Percentiles rank a stretch among this genome's conserved stretches.
Conservation (phyloP, 768 basidiomycete species). For the Leccinum disarticulatum region DNA sequence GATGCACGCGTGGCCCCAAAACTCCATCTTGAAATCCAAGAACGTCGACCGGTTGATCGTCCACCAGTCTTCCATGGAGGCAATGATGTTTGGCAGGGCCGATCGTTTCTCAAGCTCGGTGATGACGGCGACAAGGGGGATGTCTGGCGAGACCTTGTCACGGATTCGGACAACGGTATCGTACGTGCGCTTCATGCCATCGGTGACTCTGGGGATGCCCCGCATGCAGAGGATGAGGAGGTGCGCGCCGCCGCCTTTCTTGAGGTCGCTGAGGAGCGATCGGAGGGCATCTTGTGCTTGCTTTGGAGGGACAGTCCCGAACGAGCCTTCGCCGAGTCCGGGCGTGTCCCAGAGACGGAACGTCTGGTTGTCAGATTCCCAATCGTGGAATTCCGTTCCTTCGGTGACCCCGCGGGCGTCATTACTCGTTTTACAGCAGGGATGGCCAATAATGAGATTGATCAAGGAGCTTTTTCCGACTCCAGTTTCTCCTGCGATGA, state of each 20-base stretch:
- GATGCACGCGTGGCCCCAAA: not conserved
- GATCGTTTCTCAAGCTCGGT: not conserved
- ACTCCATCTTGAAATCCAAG: not conserved
- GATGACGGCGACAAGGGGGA: not conserved
- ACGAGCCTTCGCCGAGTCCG: slow-evolving; percentile 16
- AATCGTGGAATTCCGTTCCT: slow-evolving; percentile 20
- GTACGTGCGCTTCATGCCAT: not conserved
- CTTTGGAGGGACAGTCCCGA: slow-evolving; percentile 8
- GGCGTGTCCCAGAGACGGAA: slow-evolving; percentile 30
- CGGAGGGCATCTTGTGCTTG: slow-evolving; percentile 16
- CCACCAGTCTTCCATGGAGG: not conserved
- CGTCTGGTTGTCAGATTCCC: slow-evolving; percentile 18
- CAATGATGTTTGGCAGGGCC: not conserved
- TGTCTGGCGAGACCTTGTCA: not conserved
- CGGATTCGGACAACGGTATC: not conserved
- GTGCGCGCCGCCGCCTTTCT: slow-evolving; percentile 13
- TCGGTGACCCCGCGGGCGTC: slow-evolving; percentile 6
- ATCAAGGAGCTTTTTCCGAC: slow-evolving; percentile 33
- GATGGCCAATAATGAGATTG: slow-evolving; percentile 28
- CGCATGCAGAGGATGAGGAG: slow-evolving; percentile 2
- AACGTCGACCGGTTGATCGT: not conserved
- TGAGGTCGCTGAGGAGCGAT: slow-evolving; percentile 22
- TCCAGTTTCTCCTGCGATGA: slow-evolving; percentile 30
- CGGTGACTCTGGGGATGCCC: not conserved
- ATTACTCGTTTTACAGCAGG: not conserved